Evolutionary conservation across 2,329 filamentous ascomycete species (phyloP), one percentile per base, ranked within the genome.

Genomic region (Trichophyton mentagrophytes): DNA sequence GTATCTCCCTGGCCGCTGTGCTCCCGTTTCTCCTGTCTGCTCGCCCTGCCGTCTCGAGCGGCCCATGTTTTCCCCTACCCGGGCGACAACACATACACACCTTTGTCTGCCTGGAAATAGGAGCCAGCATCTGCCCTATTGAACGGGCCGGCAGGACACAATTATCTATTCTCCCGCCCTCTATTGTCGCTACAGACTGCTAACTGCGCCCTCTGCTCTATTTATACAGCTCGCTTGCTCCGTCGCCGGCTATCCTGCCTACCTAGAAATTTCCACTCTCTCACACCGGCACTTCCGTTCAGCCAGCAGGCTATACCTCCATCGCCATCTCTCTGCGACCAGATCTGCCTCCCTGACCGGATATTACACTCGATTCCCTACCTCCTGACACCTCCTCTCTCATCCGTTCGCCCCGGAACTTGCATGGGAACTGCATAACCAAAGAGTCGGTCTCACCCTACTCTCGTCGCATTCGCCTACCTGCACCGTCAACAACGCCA

Each of bases 1-100:
- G 62, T 63, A 63, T 62, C 49, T 63, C 53, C 27, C 42, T 62
- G 58, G 25, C 8, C 38, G 36, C 17, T 8, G 20, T 44, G 40
- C 17, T 33, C 25, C 55, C 9, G 9, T 36, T 57, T 9, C 17
- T 20, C n/a, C 55, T n/a, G 51, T 36, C 27, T n/a, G 33, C 15
- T 9, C 27, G n/a, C 13, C 5, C 25, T 11, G 25, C 5, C 13
- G n/a, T n/a, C 8, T 15, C 22, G 25, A 33, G 4, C 3, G 27
- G 30, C 51, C 51, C 27, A 55, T 55, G 51, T 55, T 55, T 33
- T 36, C 51, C 33, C 27, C 27, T 36, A 36, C 17, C 13, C 33
- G 33, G 33, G 27, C 25, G 17, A 36, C 27, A 55, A 55, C 51
- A 55, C 51, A 51, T 9, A 30, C 49, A 27, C 8, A 27, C 51